Conservation (phyloP, 106 monocot species). For the Cymbidium sinense region DNA sequence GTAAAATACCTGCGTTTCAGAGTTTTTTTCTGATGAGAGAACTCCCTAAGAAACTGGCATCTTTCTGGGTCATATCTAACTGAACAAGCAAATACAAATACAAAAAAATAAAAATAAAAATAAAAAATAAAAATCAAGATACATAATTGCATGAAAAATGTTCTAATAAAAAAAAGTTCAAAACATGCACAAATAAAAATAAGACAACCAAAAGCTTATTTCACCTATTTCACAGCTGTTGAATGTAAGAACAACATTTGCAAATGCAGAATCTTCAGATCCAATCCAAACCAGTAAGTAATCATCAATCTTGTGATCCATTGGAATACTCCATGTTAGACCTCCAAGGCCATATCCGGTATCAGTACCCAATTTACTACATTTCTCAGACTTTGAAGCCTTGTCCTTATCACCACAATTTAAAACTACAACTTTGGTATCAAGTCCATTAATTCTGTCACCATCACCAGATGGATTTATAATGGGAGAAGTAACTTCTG, state of each 20-base stretch:
- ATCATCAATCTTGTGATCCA: slow-evolving; percentile 55
- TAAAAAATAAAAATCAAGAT: too few species aligned
- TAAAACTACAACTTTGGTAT: slow-evolving; percentile 1
- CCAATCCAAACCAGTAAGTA: slow-evolving; percentile 83
- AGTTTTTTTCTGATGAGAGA: slow-evolving; percentile 53
- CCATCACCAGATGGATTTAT: slow-evolving; percentile 48
- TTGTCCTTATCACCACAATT: slow-evolving; percentile 11
- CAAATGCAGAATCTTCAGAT: slow-evolving; percentile 73
- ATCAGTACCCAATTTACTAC: slow-evolving; percentile 5
- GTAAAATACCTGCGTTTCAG: slow-evolving; percentile 76
- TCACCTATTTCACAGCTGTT: slow-evolving; percentile 80
- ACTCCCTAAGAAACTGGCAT: slow-evolving; percentile 39
- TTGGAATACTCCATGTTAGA: slow-evolving; percentile 56
- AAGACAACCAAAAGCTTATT: slow-evolving; percentile 3
- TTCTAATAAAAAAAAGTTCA: background rate
- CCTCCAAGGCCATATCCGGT: slow-evolving; percentile 61
- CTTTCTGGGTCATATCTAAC: slow-evolving; percentile 75
- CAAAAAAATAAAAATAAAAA: too few species aligned
- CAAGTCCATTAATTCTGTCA: slow-evolving; percentile 9
- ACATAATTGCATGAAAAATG: background rate
- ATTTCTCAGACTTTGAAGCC: slow-evolving; percentile 14
- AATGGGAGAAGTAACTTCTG: slow-evolving; percentile 44
- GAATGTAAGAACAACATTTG: slow-evolving; percentile 83
- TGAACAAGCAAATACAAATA: slow-evolving; percentile 34
- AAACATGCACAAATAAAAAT: background rate